Conservation (phyloP, 495 filamentous ascomycete genomes). For the Penicillium desertorum region DNA sequence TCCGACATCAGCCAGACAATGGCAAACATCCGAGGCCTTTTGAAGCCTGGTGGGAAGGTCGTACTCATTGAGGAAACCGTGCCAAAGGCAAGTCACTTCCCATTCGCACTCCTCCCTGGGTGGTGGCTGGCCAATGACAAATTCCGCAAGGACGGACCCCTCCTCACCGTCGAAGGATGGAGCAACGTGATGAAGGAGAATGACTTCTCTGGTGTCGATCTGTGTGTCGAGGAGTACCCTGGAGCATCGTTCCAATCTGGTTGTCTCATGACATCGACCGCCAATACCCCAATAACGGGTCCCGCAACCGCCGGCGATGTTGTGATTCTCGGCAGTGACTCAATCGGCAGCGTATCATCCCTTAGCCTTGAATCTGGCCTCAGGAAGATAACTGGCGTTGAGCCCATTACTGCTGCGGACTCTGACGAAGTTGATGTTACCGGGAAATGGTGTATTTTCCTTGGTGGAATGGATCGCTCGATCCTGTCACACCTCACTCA, state of each 20-base stretch:
- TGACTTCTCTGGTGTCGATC: conserved; percentile 27
- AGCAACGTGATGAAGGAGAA: conserved; percentile 25
- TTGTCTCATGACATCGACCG: conserved; percentile 28
- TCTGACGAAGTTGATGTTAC: conserved; percentile 17
- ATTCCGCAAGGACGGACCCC: conserved; percentile 23
- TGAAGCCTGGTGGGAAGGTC: conserved; percentile 37
- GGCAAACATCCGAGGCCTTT: conserved; percentile 37
- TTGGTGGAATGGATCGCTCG: conserved; percentile 26
- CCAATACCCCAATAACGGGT: conserved; percentile 11
- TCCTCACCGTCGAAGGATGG: conserved; percentile 27
- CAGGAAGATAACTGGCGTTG: conserved; percentile 16
- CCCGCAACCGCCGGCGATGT: conserved; percentile 24
- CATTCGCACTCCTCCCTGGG: conserved; percentile 30
- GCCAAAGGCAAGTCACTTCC: conserved; percentile 25
- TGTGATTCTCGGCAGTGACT: conserved; percentile 21
- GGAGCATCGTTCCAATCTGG: conserved; percentile 25
- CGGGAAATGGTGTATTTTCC: conserved; percentile 38
- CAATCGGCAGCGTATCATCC: conserved; percentile 15
- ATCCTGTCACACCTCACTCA: conserved; percentile 25
- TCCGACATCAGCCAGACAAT: conserved; percentile 47
- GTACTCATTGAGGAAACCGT: conserved; percentile 32
- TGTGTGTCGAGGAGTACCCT: conserved; percentile 28
- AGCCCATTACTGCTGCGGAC: conserved; percentile 5
- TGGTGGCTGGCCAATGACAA: conserved; percentile 34
- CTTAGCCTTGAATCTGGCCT: conserved; percentile 17